A percentile compares a stretch with the other conserved stretches of the same genome.
These are phyloP conservation scores for Ceratobasidium sp. DNA, from an alignment of 1,284 basidiomycete genomes.

Conservation along the genomic window DNA sequence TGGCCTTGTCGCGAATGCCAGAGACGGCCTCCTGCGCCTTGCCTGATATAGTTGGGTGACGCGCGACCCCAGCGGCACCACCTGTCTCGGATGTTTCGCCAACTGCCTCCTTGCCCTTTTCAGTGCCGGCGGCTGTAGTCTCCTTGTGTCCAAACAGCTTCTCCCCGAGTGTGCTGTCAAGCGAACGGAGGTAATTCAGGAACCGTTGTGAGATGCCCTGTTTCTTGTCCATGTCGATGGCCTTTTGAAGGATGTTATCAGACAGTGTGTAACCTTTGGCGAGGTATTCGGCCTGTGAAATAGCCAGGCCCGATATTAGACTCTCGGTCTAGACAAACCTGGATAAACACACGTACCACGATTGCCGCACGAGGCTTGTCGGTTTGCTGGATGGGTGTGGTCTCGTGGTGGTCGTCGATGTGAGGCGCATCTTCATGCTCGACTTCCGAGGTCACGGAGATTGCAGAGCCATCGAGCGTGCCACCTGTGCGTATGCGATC, in stretches of 20 bases:
- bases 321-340: not conserved
- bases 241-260: constrained; percentile 78
- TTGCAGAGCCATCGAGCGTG: constrained; percentile 64
- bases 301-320: constrained; percentile 46
- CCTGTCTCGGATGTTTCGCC: constrained; percentile 4
- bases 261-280: constrained; percentile 83
- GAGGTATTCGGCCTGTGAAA: constrained; percentile 85
- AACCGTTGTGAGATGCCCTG: constrained; percentile 88
- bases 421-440: constrained; percentile 62
- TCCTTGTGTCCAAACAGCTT: constrained; percentile 64
- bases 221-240: constrained; percentile 86
- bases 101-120: not conserved
- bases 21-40: constrained; percentile 70
- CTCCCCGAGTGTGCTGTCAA: constrained; percentile 74
- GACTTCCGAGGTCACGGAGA: constrained; percentile 70
- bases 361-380: constrained; percentile 84
- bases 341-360: constrained; percentile 50
- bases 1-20: constrained; percentile 68
- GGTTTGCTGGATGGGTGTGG: constrained; percentile 64
- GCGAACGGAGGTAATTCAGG: constrained; percentile 71
- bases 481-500: constrained; percentile 53
- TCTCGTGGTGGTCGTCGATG: constrained; percentile 47
- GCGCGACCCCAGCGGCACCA: constrained; percentile 2
- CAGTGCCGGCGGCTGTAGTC: not conserved
- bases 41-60: constrained; percentile 63